Base-by-base conservation (phyloP, 1,284 basidiomycete genomes). In the Kwoniella shivajii region DNA sequence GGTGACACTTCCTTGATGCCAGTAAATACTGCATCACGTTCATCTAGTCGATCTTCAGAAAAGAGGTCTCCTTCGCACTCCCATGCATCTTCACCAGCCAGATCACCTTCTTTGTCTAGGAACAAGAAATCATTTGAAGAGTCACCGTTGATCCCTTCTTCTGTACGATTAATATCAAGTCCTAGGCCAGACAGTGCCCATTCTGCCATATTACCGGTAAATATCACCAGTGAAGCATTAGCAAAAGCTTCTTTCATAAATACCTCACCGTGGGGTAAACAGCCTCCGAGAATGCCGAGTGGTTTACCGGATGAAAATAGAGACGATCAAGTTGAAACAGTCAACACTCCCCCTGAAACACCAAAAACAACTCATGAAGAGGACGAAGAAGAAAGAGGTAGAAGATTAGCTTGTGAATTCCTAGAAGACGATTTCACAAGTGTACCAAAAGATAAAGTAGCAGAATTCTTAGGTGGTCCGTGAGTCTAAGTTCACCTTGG, bases 401-500 rank as follows among this genome's bases (percentile, higher is more conserved):
- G 84, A 66, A 86, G 87, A 48, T 76, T 91, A 42, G 93, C 94
- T 0, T 77, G 80, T 46, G 84, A 86, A 57, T 93, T 90, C 73
- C 91, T 90, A 84, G 83, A 85, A n/a, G 90, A 93, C 70, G 91
- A 98, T 69, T 86, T 88, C 64, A 82, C 83, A 3, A 93, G 93
- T 73, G 74, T 95, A 63, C 82, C 85, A 20, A 87, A 87, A 67
- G 92, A 95, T 67, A 95, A 94, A 80, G 90, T 97, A 67, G 92
- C 95, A 1, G 91, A 96, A 75, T 98, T 92, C 87, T 81, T 99
- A 38, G 95, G 95, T 63, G 88, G 91, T 69, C 80, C 85, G 88
- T 93, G 66, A 79, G 91, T 86, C 3, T 4, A 13, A 42, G 50
- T 27, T 22, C 11, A 10, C 27, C 33, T 1, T n/a, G 27, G n/a